Percentiles rank a stretch among this genome's conserved stretches.
phyloP scores from a whole-genome alignment of 1,284 basidiomycete species.

The Ceratobasidium sp. region DNA sequence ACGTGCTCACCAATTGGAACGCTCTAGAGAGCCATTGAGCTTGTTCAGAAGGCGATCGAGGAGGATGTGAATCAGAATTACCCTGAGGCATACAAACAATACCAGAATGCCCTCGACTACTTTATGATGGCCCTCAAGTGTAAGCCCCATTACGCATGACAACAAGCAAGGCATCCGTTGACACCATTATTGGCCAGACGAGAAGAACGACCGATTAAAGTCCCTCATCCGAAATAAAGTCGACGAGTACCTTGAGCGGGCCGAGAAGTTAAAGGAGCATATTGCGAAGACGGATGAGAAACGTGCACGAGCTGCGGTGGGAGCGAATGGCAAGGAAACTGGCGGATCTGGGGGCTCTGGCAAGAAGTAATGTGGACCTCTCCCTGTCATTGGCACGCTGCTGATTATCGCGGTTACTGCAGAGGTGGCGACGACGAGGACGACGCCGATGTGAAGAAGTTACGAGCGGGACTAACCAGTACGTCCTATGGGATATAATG shows the following conservation, averaged over 20 bases:
- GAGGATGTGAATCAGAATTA: slow-evolving; percentile 96
- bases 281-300: slow-evolving; percentile 76
- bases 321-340: slow-evolving; percentile 76
- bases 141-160: slow-evolving; percentile 56
- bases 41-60: slow-evolving; percentile 96
- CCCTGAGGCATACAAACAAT: slow-evolving; percentile 92
- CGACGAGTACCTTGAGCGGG: slow-evolving; percentile 91
- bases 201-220: slow-evolving; percentile 97
- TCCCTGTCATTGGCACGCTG: slow-evolving; percentile 18
- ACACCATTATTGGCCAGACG: slow-evolving; percentile 67
- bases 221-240: slow-evolving; percentile 90
- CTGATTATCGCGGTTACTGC: slow-evolving; percentile 36
- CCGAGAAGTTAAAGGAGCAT: slow-evolving; percentile 93
- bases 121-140: slow-evolving; percentile 94
- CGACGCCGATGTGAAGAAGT: slow-evolving; percentile 95
- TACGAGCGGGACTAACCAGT: slow-evolving; percentile 86
- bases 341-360: slow-evolving; percentile 72
- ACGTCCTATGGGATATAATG: slow-evolving; percentile 46
- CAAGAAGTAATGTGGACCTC: slow-evolving; percentile 63
- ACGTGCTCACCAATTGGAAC: slow-evolving; percentile 7
- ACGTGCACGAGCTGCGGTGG: slow-evolving; percentile 78
- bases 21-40: slow-evolving; percentile 88
- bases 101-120: slow-evolving; percentile 96
- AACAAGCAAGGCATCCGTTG: background rate
- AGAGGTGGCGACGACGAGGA: slow-evolving; percentile 76